Base-by-base conservation (phyloP, 768 basidiomycete genomes). In the Galerina marginata region DNA sequence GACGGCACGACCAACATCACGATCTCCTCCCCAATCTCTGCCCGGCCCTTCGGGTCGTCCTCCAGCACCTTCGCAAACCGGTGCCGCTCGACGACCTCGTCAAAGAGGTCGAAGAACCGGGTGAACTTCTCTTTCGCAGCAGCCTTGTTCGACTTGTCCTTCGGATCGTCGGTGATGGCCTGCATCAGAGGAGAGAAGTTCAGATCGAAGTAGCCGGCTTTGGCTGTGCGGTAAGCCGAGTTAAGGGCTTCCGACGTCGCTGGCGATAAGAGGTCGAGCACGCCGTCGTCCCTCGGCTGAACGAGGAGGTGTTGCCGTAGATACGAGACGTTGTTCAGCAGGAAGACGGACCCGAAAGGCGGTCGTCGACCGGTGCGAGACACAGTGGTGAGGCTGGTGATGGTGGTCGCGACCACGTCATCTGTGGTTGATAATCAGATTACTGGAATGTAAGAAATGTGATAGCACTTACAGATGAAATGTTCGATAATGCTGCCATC, bases 81-180 rank as follows among this genome's bases (percentile, higher is more conserved):
- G 72, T 95, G 93, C 46, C 92, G 75, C 69, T 94, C 92, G 50
- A 86, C 78, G 20, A 92, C 83, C 67, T 93, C 93, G 29, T 94
- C 93, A 62, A 94, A 74, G 40, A 90, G 69, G 64, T 92, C 91
- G 65, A 89, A 94, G 74, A 95, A 95, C 58, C 86, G 78, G 36
- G 87, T 91, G 70, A 91, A 90, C 73, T 89, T 92, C 74, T 93
- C 92, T 75, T 94, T 94, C 14, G 85, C 85, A 3, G 85, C 86
- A 3, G 82, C 79, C 73, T 85, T 86, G 26, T 81, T 81, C 6
- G 72, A 76, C 66, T 84, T 83, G 66, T 82, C 83, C 62, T 84
- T 85, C n/a, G 87, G 83, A 56, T 89, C 87, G 49, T 86, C 83
- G 25, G 75, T 86, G 76, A 76, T 84, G 70, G 73, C 80, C 74